phyloP scores from a whole-genome alignment of 768 basidiomycete species.

The Favolaschia claudopus region DNA sequence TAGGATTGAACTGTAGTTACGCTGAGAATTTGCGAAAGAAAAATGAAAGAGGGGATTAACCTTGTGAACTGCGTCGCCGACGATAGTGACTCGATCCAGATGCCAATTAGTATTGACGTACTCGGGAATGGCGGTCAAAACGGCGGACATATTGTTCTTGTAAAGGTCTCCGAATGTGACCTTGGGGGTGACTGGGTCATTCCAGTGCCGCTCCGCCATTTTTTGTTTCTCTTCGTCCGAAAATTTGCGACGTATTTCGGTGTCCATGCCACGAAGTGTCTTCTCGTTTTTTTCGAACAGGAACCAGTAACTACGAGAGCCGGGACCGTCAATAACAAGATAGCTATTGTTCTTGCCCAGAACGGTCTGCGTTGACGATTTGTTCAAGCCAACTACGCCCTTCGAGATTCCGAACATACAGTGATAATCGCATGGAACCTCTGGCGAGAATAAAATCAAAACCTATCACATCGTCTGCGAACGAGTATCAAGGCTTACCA shows the following conservation, averaged over 20 bases:
- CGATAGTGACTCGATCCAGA: not conserved
- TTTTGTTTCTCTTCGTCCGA: not conserved
- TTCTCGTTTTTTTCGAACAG: not conserved
- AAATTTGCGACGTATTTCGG: not conserved
- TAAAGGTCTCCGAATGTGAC: conserved; percentile 6
- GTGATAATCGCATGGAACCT: conserved; percentile 1
- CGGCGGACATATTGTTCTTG: not conserved
- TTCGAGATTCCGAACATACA: conserved; percentile 4
- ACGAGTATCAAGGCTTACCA: not conserved
- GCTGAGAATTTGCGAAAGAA: not conserved
- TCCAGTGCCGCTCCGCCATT: conserved; percentile 4
- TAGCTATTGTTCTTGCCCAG: not conserved
- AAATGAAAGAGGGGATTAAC: not conserved
- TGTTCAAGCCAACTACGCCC: not conserved
- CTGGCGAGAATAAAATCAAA: not conserved
- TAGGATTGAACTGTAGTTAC: conserved; percentile 1
- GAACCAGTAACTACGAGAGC: not conserved
- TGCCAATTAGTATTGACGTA: not conserved
- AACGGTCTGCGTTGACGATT: conserved; percentile 1
- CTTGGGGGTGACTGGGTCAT: not conserved
- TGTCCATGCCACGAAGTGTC: not conserved
- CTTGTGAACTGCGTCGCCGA: conserved; percentile 1
- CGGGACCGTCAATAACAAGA: not conserved
- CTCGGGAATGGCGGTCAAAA: conserved; percentile 1
- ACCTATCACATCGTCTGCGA: not conserved